Evolutionary conservation across 2,329 filamentous ascomycete genomes (phyloP), one percentile per base, ranked within the genome.

Genomic region (Cercospora sp.): DNA sequence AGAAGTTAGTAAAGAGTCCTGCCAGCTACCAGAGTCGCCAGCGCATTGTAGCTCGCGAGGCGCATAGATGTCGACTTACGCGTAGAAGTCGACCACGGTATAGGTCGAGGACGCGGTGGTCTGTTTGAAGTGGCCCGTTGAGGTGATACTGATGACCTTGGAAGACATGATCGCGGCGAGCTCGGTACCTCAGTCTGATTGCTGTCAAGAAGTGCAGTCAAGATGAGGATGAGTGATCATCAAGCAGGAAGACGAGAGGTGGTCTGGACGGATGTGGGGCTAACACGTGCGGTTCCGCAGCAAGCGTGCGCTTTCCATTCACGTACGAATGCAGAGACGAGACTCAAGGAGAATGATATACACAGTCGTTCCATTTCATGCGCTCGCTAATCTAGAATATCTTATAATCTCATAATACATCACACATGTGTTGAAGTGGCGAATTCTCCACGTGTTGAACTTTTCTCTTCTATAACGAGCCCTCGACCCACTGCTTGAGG

Each of bases 31-130:
- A 28, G 3, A 12, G 0, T 5, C 7, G 55, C 16, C 13, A 5
- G 30, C 31, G 18, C 28, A 59, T 23, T 7, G 16, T 10, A 1
- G 53, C 16, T 18, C 4, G 53, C 0, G 55, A 31, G n/a, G 8
- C 16, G 55, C 31, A 26, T n/a, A 6, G 10, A 23, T 4, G 20
- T 18, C 28, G 30, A 40, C 61, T 40, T 64, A 58, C 20, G 76
- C 76, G 68, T 77, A 77, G 75, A 78, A 78, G 69, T 78, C 76
- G 64, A 78, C 75, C 64, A 78, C 69, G 20, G 74, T 74, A 70
- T 77, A 78, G 42, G 74, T 76, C n/a, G 74, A 73, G 33, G 74
- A 76, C 48, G 73, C 67, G 30, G 74, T 72, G 63, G 75, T 74
- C 55, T 70, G 69, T 60, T 73, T 72, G 75, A 78, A 76, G 68